Evolutionary conservation across 148 eudicot genomes (phyloP).

Genomic region (Diospyros kaki): DNA sequence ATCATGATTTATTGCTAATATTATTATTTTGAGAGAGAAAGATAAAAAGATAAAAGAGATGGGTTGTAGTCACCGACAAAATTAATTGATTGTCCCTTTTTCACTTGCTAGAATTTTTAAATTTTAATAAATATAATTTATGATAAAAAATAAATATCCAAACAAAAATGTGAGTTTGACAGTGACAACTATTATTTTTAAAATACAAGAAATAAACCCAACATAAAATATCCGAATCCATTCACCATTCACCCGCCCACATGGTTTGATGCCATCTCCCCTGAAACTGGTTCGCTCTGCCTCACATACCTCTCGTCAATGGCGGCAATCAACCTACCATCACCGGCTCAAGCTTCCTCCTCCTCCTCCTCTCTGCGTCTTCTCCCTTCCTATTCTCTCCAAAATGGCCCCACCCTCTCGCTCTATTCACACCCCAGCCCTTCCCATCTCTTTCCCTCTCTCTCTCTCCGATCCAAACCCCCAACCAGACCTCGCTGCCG

Average conservation of each 20-base stretch:
- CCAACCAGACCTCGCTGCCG: conserved; percentile 23
- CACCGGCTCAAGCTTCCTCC: conserved; percentile 7
- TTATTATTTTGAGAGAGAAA: no score
- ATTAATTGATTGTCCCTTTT: no score
- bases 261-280: background rate
- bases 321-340: conserved; percentile 35
- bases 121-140: no score
- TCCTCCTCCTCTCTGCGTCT: conserved; percentile 25
- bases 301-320: conserved; percentile 10
- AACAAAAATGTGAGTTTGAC: no score
- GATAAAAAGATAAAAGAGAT: no score
- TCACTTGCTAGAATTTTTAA: no score
- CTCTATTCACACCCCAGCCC: conserved; percentile 30
- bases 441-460: conserved; percentile 12
- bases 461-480: conserved; percentile 15
- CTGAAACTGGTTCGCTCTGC: no score
- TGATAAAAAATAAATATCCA: no score
- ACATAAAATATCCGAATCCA: background rate
- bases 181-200: no score
- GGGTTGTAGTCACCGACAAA: no score
- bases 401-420: conserved; percentile 19
- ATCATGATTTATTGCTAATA: no score
- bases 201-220: background rate
- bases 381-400: conserved; percentile 17
- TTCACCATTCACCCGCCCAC: background rate